These are phyloP conservation scores for Malus asiatica DNA, from an alignment of 306 rosid species.

Conservation along the genomic window DNA sequence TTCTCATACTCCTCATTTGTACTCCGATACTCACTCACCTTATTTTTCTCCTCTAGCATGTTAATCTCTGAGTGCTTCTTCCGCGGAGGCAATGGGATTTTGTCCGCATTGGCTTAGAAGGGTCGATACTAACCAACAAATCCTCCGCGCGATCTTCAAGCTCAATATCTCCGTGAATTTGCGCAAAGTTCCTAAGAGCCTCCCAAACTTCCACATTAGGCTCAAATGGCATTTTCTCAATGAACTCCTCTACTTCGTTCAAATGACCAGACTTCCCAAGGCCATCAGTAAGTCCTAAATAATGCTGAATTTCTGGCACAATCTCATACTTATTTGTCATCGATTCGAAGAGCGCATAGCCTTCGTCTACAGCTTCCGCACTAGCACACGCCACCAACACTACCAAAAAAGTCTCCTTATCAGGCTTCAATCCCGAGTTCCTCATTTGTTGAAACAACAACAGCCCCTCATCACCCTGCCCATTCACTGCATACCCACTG, in stretches of 20 bases:
- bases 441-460: conserved; percentile 55
- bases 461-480: conserved; percentile 48
- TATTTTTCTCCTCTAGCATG: conserved; percentile 78
- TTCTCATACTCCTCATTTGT: conserved; percentile 33
- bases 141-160: conserved; percentile 64
- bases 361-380: conserved; percentile 61
- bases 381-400: conserved; percentile 61
- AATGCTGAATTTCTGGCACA: conserved; percentile 49
- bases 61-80: conserved; percentile 50
- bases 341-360: conserved; percentile 30
- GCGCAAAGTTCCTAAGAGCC: conserved; percentile 39
- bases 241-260: conserved; percentile 64
- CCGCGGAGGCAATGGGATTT: conserved; percentile 40
- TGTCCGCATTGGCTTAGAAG: conserved; percentile 30
- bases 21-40: conserved; percentile 42
- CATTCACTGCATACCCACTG: conserved; percentile 44
- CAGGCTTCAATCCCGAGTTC: conserved; percentile 38
- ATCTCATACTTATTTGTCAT: conserved; percentile 50
- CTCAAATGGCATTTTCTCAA: conserved; percentile 49
- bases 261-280: conserved; percentile 65
- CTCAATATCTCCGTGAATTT: conserved; percentile 68
- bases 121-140: conserved; percentile 37
- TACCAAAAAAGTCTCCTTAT: conserved; percentile 37
- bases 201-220: conserved; percentile 44
- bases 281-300: conserved; percentile 40